These are phyloP conservation scores for Kwoniella dendrophila DNA, from an alignment of 768 basidiomycete genomes.

Conservation along the genomic window DNA sequence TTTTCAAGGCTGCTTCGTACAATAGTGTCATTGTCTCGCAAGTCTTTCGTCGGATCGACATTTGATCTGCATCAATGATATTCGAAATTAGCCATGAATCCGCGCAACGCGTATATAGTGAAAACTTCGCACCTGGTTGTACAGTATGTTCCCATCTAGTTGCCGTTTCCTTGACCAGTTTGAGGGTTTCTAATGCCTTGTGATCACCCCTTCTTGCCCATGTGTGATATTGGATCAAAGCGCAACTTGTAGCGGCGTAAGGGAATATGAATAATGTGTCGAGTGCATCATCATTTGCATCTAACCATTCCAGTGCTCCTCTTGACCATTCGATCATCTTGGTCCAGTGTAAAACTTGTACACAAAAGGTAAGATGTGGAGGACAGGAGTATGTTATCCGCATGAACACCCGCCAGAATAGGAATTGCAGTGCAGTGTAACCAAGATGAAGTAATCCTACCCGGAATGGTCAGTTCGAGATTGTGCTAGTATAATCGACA, in stretches of 20 bases:
- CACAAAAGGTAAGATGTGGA: conserved; percentile 79
- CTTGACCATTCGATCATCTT: conserved; percentile 71
- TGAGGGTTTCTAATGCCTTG: conserved; percentile 72
- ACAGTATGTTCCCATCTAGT: conserved; percentile 83
- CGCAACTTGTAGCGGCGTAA: conserved; percentile 84
- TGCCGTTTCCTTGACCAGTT: conserved; percentile 79
- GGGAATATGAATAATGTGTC: conserved; percentile 85
- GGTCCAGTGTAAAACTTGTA: conserved; percentile 79
- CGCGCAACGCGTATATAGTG: neutral
- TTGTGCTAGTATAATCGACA: neutral
- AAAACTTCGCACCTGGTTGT: conserved; percentile 63
- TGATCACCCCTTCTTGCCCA: conserved; percentile 81
- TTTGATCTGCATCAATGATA: conserved; percentile 63
- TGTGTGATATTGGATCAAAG: conserved; percentile 93
- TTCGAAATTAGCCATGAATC: neutral
- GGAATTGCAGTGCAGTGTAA: conserved; percentile 87
- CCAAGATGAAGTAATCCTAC: conserved; percentile 83
- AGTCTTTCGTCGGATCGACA: conserved; percentile 87
- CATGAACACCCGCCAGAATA: conserved; percentile 99
- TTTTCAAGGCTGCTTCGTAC: conserved; percentile 90
- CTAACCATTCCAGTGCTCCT: conserved; percentile 87
- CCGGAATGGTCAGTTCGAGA: neutral
- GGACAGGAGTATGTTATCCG: conserved; percentile 92
- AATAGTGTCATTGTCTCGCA: conserved; percentile 86
- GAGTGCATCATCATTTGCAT: conserved; percentile 74